Evolutionary conservation across 2,329 filamentous ascomycete genomes (phyloP).

Genomic region (Verticillium klebahnii): DNA sequence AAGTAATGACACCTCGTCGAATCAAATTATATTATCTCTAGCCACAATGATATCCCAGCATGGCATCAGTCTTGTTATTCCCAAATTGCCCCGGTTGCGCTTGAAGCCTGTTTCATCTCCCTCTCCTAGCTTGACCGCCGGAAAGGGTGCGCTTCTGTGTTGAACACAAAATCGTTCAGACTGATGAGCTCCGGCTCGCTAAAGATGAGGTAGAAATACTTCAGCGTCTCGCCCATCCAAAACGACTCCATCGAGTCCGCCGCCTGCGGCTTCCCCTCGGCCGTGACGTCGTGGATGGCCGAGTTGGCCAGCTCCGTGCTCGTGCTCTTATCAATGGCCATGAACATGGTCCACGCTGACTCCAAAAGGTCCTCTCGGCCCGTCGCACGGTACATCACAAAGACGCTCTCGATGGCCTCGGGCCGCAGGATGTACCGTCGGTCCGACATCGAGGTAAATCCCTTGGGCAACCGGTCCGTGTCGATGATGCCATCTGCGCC

Average conservation of each 20-base stretch:
- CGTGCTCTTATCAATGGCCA: conserved; percentile 45
- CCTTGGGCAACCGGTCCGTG: conserved; percentile 11
- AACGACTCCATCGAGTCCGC: neutral
- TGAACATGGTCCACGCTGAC: conserved; percentile 60
- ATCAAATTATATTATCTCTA: no score
- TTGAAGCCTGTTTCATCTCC: conserved; percentile 1
- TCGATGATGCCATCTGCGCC: conserved; percentile 17
- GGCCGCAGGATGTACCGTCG: conserved; percentile 52
- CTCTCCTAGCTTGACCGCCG: neutral
- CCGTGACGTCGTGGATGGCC: conserved; percentile 45
- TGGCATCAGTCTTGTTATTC: no score
- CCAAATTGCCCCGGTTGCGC: no score
- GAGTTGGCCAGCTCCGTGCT: conserved; percentile 46
- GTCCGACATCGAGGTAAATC: conserved; percentile 21
- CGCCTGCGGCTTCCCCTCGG: conserved; percentile 48
- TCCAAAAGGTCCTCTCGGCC: conserved; percentile 51
- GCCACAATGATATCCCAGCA: no score
- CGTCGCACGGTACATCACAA: conserved; percentile 60
- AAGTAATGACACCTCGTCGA: no score
- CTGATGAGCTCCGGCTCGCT: conserved; percentile 48
- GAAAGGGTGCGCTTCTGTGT: conserved; percentile 30
- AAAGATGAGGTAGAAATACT: conserved; percentile 43
- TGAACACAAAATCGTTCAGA: conserved; percentile 54
- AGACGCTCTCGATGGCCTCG: conserved; percentile 64
- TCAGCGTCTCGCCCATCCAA: conserved; percentile 24